Conservation (phyloP, 805 yeast species). For the Monosporozyma aerobia region DNA sequence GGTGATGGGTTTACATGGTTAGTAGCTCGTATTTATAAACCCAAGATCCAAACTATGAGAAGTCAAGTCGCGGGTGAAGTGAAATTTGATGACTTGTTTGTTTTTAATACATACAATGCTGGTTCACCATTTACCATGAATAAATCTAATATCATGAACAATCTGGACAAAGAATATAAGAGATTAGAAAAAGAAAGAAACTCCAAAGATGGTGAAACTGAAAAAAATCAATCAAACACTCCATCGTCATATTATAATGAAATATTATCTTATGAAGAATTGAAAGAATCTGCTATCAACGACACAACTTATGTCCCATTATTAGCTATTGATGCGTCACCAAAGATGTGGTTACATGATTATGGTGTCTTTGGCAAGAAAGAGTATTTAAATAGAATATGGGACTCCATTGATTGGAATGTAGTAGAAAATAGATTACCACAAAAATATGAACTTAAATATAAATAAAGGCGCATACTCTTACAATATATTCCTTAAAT, state of each 20-base stretch:
- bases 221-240: neutral
- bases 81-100: slow-evolving; percentile 42
- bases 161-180: slow-evolving; percentile 8
- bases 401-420: slow-evolving; percentile 70
- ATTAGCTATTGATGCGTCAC: slow-evolving; percentile 63
- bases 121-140: slow-evolving; percentile 71
- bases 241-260: slow-evolving; percentile 1
- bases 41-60: slow-evolving; percentile 2
- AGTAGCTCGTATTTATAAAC: slow-evolving; percentile 41
- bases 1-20: slow-evolving; percentile 94
- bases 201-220: slow-evolving; percentile 1
- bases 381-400: slow-evolving; percentile 51
- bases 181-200: neutral
- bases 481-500: neutral
- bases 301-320: slow-evolving; percentile 42
- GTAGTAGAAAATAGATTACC: slow-evolving; percentile 43
- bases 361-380: slow-evolving; percentile 72
- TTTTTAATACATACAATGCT: slow-evolving; percentile 79
- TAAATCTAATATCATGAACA: slow-evolving; percentile 28
- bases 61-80: slow-evolving; percentile 4
- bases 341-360: slow-evolving; percentile 60
- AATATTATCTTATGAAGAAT: slow-evolving; percentile 31
- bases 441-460: slow-evolving; percentile 2
- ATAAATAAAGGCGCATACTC: neutral
- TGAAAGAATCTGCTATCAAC: slow-evolving; percentile 26